phyloP scores from a whole-genome alignment of 108 stramenopile genomes.

The Skeletonema menzelii region DNA sequence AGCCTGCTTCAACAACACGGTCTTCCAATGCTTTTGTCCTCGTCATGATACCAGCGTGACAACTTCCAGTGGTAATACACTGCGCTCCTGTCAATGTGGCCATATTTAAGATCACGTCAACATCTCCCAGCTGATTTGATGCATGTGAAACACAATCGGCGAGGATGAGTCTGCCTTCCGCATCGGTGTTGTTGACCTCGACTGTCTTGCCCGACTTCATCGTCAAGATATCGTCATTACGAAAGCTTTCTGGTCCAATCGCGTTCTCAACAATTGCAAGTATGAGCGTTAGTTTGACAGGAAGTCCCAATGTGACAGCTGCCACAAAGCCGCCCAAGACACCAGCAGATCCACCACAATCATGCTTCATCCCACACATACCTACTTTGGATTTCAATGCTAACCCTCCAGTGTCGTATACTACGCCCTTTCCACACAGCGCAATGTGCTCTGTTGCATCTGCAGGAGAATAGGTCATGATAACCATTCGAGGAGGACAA shows the following conservation, averaged over 20 bases:
- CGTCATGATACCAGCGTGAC: constrained; percentile 76
- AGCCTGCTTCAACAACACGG: constrained; percentile 46
- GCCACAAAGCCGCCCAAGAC: constrained; percentile 78
- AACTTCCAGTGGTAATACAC: constrained; percentile 79
- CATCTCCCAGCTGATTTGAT: constrained; percentile 57
- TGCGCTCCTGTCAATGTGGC: constrained; percentile 92
- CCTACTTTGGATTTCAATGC: constrained; percentile 56
- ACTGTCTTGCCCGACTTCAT: constrained; percentile 75
- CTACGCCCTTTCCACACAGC: constrained; percentile 89
- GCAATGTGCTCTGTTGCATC: constrained; percentile 49
- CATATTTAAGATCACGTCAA: constrained; percentile 82
- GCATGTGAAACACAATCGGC: constrained; percentile 84
- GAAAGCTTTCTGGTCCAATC: constrained; percentile 74
- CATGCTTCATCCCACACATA: constrained; percentile 63
- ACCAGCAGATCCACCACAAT: constrained; percentile 88
- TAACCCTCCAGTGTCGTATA: constrained; percentile 91
- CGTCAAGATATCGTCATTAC: constrained; percentile 81
- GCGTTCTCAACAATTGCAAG: constrained; percentile 88
- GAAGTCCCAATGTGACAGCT: constrained; percentile 46
- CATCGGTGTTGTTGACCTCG: constrained; percentile 88
- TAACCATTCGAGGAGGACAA: constrained; percentile 80
- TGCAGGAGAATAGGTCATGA: constrained; percentile 51
- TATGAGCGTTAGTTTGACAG: constrained; percentile 46
- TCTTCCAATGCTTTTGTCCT: constrained; percentile 75
- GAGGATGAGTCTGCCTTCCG: constrained; percentile 88